These are phyloP conservation scores for Penicillium sp. DNA, from an alignment of 2,329 filamentous ascomycete species.

Conservation along the genomic window DNA sequence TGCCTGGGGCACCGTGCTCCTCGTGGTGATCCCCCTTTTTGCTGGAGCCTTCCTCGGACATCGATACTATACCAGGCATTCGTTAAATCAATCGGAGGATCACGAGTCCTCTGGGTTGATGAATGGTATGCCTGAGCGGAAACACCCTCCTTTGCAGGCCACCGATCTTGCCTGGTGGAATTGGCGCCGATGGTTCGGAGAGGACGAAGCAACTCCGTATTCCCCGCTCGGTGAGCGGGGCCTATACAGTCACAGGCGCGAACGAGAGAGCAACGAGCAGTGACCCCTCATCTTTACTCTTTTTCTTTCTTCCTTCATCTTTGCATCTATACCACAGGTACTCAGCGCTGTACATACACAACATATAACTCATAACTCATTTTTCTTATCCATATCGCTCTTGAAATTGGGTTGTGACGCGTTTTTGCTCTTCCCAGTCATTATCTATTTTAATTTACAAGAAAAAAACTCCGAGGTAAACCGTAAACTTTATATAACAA, in stretches of 20 bases:
- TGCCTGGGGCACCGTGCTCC: conserved; percentile 7
- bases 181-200: conserved; percentile 28
- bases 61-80: conserved; percentile 12
- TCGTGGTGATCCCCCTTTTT: conserved; percentile 9
- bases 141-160: conserved; percentile 7
- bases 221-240: conserved; percentile 27
- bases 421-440: no score
- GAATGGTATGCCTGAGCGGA: conserved; percentile 18
- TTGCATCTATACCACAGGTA: background rate
- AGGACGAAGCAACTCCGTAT: conserved; percentile 19
- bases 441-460: no score
- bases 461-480: no score
- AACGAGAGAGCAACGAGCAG: conserved; percentile 14
- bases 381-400: background rate
- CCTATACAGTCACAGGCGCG: conserved; percentile 1
- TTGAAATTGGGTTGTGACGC: no score
- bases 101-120: conserved; percentile 18
- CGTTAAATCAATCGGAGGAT: conserved; percentile 5
- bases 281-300: background rate
- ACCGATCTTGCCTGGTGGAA: conserved; percentile 30
- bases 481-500: no score
- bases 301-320: conserved; percentile 1
- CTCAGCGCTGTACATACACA: background rate
- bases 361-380: background rate
- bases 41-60: conserved; percentile 10